Base-by-base conservation (phyloP, 2,329 filamentous ascomycete species). In the Spiromastix sp. region DNA sequence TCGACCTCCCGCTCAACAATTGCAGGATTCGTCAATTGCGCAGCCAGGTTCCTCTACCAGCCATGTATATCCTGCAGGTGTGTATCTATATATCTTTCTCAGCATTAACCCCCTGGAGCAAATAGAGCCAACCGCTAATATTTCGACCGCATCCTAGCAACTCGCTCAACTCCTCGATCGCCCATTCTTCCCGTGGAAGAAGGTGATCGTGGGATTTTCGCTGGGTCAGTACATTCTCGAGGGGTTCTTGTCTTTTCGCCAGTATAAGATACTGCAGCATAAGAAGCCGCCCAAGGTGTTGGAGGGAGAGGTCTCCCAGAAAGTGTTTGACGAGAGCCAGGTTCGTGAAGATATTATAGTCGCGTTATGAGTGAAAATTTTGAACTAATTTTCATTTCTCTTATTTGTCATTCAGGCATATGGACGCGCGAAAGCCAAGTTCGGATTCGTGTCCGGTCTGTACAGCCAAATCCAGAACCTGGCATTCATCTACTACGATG, bases 131-230 rank as follows among this genome's bases (percentile, higher is more conserved):
- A n/a, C n/a, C n/a, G n/a, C n/a, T n/a, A n/a, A n/a, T n/a, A n/a
- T n/a, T n/a, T n/a, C n/a, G n/a, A n/a, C n/a, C n/a, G 17, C 22
- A 11, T 22, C 12, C 16, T 32, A 76, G 70, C 68, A 74, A 68
- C 78, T 96, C 48, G 85, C 85, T 56, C 77, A 76, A 60, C 79
- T 82, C 61, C 80, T 96, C 52, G 91, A 98, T 68, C 78, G 84
- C 55, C 87, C 89, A 39, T 70, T 84, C 55, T 94, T 96, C 67
- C 89, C 91, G 37, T 98, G 91, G 91, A 98, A 95, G 76, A 82
- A 78, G 59, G 77, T 98, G 51, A 87, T 98, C 52, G 74, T 96
- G 49, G 84, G 86, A 52, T 98, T 98, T 67, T 93, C 86, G 19
- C 60, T 96, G 50, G 85, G 82, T 42, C 85, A 98, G 58, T 96